phyloP scores from a whole-genome alignment of 805 yeast species.

The Nakazawaea holstii region DNA sequence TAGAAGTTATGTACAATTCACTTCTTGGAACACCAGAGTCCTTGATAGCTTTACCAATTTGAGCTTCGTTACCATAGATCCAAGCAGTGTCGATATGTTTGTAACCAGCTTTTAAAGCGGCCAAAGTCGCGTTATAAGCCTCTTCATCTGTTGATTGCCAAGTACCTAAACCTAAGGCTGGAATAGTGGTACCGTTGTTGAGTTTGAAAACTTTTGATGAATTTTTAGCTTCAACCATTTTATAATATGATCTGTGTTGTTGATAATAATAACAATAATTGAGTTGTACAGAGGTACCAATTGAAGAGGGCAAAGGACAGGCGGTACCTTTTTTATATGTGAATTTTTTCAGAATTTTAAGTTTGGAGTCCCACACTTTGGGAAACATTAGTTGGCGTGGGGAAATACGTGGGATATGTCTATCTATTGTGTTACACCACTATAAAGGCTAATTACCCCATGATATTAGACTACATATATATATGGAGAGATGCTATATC shows the following conservation, averaged over 20 bases:
- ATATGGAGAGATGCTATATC: too few relatives aligned
- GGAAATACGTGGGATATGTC: too few relatives aligned
- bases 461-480: too few relatives aligned
- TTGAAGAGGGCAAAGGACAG: too few relatives aligned
- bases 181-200: constrained; percentile 59
- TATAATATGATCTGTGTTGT: constrained; percentile 1
- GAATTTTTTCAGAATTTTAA: too few relatives aligned
- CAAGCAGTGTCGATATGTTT: constrained; percentile 75
- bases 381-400: too few relatives aligned
- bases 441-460: too few relatives aligned
- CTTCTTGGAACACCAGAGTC: constrained; percentile 37
- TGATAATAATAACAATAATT: too few relatives aligned
- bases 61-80: constrained; percentile 61
- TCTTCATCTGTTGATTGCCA: constrained; percentile 54
- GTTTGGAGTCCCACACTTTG: too few relatives aligned
- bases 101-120: constrained; percentile 62
- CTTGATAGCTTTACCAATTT: constrained; percentile 58
- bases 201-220: constrained; percentile 17
- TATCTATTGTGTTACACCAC: too few relatives aligned
- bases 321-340: too few relatives aligned
- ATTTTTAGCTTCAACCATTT: constrained; percentile 1
- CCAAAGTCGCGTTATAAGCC: constrained; percentile 46
- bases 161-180: constrained; percentile 70
- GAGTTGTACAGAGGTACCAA: too few relatives aligned
- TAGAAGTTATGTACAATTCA: constrained; percentile 59